Base-by-base conservation (phyloP, 805 yeast genomes). In the Ogataea salicorniae region DNA sequence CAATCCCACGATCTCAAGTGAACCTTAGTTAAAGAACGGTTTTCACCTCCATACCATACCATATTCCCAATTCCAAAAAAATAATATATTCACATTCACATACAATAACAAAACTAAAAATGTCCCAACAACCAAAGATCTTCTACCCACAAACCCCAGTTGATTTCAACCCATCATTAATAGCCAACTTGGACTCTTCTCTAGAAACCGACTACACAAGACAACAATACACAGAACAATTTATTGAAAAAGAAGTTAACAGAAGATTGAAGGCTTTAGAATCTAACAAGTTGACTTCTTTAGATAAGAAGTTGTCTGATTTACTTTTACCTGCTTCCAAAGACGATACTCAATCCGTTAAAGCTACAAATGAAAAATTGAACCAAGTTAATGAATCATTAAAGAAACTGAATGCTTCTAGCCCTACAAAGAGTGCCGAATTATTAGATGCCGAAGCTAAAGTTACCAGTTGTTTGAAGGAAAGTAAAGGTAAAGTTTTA, bases 161-260 rank as follows among this genome's bases (percentile, higher is more conserved):
- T 40, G 84, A 83, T 52, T 80, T 83, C 62, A 77, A 83, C 45
- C 78, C 84, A 4, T 75, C 83, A 15, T 74, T 85, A 43, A 70
- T 85, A 50, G 71, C 81, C 6, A 84, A 80, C 59, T 73, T 85
- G 56, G 87, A 83, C 53, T 70, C 68, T 42, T 53, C 62, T 6
- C 71, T 73, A 22, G 90, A 84, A 70, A 76, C 87, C 2, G 85
- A 84, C 61, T 85, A 76, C 61, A 76, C 89, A 7, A 79, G 91
- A 61, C 76, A 81, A 39, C 90, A 85, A 61, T 75, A 78, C 59
- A 78, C 84, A 18, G 85, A 83, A 46, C 78, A 77, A 58, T 81
- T 77, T 54, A 74, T 87, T 47, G 84, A 85, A 62, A 80, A 81
- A 46, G 73, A 84, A 61, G 85, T 86, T 35, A 68, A 77, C 41